A percentile compares a stretch with the other conserved stretches of the same genome.
These are phyloP conservation scores for Fonsecaea multimorphosa DNA, from an alignment of 2,329 filamentous ascomycete species.

Conservation along the genomic window DNA sequence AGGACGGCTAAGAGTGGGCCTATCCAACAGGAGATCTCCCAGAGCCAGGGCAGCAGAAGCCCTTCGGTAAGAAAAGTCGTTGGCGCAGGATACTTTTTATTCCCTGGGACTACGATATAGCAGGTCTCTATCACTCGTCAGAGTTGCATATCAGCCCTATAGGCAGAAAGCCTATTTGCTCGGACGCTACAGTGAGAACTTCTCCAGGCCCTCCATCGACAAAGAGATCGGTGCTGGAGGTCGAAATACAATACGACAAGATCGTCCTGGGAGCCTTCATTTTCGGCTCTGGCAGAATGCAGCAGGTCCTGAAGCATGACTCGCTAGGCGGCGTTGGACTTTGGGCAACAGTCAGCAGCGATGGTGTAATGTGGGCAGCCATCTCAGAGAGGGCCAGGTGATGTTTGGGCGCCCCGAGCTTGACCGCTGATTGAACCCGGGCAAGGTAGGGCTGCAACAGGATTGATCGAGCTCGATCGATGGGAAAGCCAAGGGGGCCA, in stretches of 20 bases:
- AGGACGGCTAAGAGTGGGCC: constrained; percentile 26
- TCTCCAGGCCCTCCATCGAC: constrained; percentile 3
- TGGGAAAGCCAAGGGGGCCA: constrained; percentile 7
- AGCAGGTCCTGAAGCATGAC: constrained; percentile 11
- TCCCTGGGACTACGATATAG: constrained; percentile 22
- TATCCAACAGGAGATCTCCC: constrained; percentile 20
- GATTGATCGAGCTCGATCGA: constrained; percentile 16
- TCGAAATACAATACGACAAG: constrained; percentile 5
- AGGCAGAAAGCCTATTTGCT: constrained; percentile 15
- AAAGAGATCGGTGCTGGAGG: neutral
- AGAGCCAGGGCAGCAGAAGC: constrained; percentile 19
- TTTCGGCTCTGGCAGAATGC: neutral
- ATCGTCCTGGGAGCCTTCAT: neutral
- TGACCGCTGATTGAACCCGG: constrained; percentile 24
- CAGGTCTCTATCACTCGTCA: constrained; percentile 11
- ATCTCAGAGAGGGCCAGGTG: constrained; percentile 2
- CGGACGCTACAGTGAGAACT: neutral
- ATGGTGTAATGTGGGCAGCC: constrained; percentile 12
- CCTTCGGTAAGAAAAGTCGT: constrained; percentile 11
- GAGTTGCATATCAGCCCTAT: constrained; percentile 24
- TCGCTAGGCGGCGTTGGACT: constrained; percentile 22
- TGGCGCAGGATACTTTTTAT: neutral
- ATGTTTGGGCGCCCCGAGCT: constrained; percentile 11
- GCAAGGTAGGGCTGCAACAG: constrained; percentile 8
- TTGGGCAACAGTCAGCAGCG: constrained; percentile 16